Conservation (phyloP, 1,284 basidiomycete species). For the Cutaneotrichosporon dermatis region DNA sequence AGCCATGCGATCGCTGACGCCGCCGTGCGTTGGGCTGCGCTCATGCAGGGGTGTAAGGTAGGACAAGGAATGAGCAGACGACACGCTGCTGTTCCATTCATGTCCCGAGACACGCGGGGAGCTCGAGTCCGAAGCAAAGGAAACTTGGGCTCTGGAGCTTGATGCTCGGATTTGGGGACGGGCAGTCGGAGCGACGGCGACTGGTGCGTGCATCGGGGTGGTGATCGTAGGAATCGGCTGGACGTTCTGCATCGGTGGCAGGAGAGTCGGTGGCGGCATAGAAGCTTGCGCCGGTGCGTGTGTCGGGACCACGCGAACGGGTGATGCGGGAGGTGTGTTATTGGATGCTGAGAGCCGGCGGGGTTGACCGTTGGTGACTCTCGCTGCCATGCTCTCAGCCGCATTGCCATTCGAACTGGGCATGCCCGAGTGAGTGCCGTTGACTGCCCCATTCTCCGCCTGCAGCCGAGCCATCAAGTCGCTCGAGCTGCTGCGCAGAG, state of each 20-base stretch:
- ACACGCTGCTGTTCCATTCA: conserved; percentile 15
- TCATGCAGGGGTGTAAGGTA: conserved; percentile 23
- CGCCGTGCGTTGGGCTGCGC: conserved; percentile 35
- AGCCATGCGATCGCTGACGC: conserved; percentile 13
- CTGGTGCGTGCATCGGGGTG: background rate
- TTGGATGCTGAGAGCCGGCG: background rate
- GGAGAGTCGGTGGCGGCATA: background rate
- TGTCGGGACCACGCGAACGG: conserved; percentile 4
- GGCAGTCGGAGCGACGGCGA: conserved; percentile 17
- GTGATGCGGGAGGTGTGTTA: conserved; percentile 9
- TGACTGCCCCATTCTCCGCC: conserved; percentile 1
- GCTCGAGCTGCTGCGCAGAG: conserved; percentile 16
- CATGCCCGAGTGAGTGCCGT: background rate
- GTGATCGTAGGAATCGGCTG: conserved; percentile 3
- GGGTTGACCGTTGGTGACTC: background rate
- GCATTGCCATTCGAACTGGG: background rate
- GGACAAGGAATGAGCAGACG: conserved; percentile 12
- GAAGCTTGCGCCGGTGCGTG: no score
- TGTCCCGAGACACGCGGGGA: conserved; percentile 8
- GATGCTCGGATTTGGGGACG: conserved; percentile 23
- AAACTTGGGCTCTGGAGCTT: conserved; percentile 23
- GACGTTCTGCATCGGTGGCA: background rate
- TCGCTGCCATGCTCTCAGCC: background rate
- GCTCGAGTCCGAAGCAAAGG: conserved; percentile 25
- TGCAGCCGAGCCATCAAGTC: conserved; percentile 15